Percentiles rank a stretch among this genome's conserved stretches.
These are phyloP conservation scores for Madurella fahalii DNA, from an alignment of 2,329 filamentous ascomycete species.

Conservation along the genomic window DNA sequence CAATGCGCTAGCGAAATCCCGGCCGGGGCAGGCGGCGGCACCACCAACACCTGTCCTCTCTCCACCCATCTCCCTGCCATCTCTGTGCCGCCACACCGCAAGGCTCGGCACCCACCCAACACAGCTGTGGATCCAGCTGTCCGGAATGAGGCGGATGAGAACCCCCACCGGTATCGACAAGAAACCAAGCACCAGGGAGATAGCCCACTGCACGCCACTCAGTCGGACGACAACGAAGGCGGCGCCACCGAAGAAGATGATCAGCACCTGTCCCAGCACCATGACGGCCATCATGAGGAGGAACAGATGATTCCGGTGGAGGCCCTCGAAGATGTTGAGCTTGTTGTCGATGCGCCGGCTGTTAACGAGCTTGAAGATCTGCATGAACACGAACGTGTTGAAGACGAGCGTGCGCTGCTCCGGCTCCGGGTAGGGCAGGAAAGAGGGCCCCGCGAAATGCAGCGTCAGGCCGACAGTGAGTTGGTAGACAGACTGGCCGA, in stretches of 20 bases:
- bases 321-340: constrained; percentile 78
- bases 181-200: constrained; percentile 2
- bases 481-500: constrained; percentile 70
- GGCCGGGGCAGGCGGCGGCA: neutral
- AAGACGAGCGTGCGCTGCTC: constrained; percentile 63
- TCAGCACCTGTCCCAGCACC: constrained; percentile 65
- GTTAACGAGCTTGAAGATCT: constrained; percentile 83
- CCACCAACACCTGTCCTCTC: too few species aligned
- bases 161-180: constrained; percentile 1
- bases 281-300: constrained; percentile 63
- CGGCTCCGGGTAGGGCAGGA: constrained; percentile 33
- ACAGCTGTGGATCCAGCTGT: neutral
- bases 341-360: constrained; percentile 78
- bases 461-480: constrained; percentile 60
- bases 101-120: neutral
- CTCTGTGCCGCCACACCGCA: neutral
- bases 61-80: neutral
- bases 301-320: constrained; percentile 73
- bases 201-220: constrained; percentile 1
- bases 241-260: constrained; percentile 64
- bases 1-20: constrained; percentile 2
- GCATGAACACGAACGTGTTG: constrained; percentile 87
- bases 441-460: constrained; percentile 50
- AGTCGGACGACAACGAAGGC: constrained; percentile 62
- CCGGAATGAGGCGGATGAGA: constrained; percentile 4